Percentiles rank a stretch among this genome's conserved stretches.
phyloP scores from a whole-genome alignment of 108 stramenopile species.

The Fragilaria radians region DNA sequence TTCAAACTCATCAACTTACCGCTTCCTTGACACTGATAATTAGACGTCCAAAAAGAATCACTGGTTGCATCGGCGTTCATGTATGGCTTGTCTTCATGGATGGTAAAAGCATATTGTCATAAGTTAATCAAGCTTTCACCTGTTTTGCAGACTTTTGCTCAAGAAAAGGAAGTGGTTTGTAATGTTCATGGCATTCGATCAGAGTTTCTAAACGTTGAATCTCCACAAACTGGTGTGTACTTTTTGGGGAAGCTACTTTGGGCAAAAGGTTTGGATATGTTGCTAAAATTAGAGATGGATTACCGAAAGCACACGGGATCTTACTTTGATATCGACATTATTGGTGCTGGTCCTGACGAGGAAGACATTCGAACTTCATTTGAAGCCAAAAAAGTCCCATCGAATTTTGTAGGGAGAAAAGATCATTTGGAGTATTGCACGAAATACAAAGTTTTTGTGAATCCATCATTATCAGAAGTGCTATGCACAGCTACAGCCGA shows the following conservation, averaged over 20 bases:
- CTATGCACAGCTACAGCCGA: conserved; percentile 84
- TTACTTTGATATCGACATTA: conserved; percentile 67
- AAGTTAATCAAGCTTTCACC: conserved; percentile 59
- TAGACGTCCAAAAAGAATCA: neutral
- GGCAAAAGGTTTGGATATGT: conserved; percentile 65
- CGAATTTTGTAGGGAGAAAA: conserved; percentile 45
- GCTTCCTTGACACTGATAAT: too few species aligned
- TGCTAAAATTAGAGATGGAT: conserved; percentile 45
- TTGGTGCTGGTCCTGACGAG: conserved; percentile 66
- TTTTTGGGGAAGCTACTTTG: conserved; percentile 73
- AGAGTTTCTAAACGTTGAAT: conserved; percentile 43
- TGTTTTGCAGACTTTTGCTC: conserved; percentile 50
- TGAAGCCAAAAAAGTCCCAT: conserved; percentile 37
- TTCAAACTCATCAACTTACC: too few species aligned
- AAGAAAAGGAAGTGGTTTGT: conserved; percentile 52
- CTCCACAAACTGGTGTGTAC: conserved; percentile 32
- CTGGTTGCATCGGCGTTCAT: neutral
- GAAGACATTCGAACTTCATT: conserved; percentile 56
- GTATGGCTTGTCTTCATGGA: neutral
- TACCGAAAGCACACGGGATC: conserved; percentile 39
- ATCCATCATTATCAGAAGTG: conserved; percentile 72
- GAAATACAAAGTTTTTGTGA: conserved; percentile 69
- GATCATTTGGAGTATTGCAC: conserved; percentile 46
- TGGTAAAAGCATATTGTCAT: conserved; percentile 74
- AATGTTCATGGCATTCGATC: conserved; percentile 84